phyloP scores from a whole-genome alignment of 257 asterid species.

The Solanum peruvianum region DNA sequence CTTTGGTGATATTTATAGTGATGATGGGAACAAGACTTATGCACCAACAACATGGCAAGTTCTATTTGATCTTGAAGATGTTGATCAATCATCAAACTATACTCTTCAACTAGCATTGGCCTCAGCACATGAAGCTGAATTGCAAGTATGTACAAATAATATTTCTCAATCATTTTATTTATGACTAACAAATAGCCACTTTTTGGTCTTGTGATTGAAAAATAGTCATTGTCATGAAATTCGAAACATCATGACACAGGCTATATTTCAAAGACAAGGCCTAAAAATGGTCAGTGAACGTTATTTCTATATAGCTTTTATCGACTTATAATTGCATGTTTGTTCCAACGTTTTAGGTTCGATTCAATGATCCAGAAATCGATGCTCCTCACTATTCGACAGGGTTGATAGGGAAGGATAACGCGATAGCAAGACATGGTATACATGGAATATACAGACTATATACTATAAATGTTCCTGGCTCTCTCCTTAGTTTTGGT shows the following conservation, averaged over 20 bases:
- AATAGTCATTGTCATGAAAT: neutral
- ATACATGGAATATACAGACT: slow-evolving; percentile 67
- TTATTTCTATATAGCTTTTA: no score
- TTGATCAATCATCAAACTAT: slow-evolving; percentile 27
- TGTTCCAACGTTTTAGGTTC: slow-evolving; percentile 19
- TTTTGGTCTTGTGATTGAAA: neutral
- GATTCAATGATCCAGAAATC: slow-evolving; percentile 21
- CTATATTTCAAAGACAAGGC: no score
- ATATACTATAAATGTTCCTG: slow-evolving; percentile 27
- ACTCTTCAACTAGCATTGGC: slow-evolving; percentile 66
- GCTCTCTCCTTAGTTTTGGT: slow-evolving; percentile 17
- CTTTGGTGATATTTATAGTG: slow-evolving; percentile 15
- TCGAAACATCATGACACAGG: neutral
- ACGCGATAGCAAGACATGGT: slow-evolving; percentile 80
- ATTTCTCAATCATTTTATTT: neutral
- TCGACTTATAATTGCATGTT: neutral
- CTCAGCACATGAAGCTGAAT: slow-evolving; percentile 59
- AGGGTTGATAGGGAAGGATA: slow-evolving; percentile 59
- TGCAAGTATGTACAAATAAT: slow-evolving; percentile 30
- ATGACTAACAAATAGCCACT: no score
- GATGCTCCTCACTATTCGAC: slow-evolving; percentile 34
- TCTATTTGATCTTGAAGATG: slow-evolving; percentile 29
- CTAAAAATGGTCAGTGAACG: no score
- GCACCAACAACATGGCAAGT: slow-evolving; percentile 76
- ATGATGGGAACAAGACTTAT: slow-evolving; percentile 39